phyloP scores from a whole-genome alignment of 306 rosid genomes.

The Sophora flavescens region DNA sequence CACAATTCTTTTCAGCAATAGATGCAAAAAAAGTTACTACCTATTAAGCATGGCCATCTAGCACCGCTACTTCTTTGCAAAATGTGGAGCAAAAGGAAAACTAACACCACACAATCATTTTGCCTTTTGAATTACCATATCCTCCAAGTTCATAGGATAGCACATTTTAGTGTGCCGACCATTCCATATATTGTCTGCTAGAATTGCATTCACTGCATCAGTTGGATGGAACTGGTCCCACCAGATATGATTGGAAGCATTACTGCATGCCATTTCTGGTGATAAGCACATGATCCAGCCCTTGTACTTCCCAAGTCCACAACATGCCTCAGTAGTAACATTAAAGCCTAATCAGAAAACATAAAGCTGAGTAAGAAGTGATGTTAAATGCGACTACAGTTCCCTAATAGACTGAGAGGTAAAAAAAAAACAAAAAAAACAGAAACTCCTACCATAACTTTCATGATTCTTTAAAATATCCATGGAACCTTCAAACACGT shows the following conservation, averaged over 20 bases:
- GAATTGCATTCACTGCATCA: constrained; percentile 82
- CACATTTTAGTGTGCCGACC: constrained; percentile 77
- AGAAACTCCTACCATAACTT: constrained; percentile 60
- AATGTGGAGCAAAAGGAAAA: constrained; percentile 4
- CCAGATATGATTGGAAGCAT: constrained; percentile 87
- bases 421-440: neutral
- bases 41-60: constrained; percentile 7
- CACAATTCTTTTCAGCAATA: constrained; percentile 30
- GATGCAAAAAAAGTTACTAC: constrained; percentile 12
- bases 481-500: constrained; percentile 77
- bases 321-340: constrained; percentile 79
- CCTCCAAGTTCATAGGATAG: constrained; percentile 79
- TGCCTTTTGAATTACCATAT: constrained; percentile 54
- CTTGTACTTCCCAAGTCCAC: constrained; percentile 84
- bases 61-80: constrained; percentile 1
- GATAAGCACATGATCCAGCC: constrained; percentile 89
- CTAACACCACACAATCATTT: constrained; percentile 40
- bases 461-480: constrained; percentile 76
- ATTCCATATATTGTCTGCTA: constrained; percentile 85
- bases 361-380: constrained; percentile 41
- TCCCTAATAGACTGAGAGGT: neutral
- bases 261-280: constrained; percentile 78
- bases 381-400: constrained; percentile 16
- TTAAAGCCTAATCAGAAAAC: constrained; percentile 68
- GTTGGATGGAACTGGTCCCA: constrained; percentile 99